Evolutionary conservation across 1,284 basidiomycete genomes (phyloP).

Genomic region (Megacollybia platyphylla): DNA sequence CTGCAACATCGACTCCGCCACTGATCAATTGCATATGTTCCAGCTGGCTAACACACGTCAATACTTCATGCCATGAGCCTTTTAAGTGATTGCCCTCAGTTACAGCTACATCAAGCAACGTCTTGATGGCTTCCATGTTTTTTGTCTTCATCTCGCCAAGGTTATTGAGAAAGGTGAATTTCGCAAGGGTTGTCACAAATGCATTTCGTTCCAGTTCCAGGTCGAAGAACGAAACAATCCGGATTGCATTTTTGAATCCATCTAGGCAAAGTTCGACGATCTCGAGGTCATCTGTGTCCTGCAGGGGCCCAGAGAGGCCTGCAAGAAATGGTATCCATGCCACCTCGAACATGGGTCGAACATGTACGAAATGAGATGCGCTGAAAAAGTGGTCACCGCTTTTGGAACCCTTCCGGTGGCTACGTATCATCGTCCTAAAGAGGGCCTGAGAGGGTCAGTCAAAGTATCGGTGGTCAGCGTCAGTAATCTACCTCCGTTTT

Average conservation of each 20-base stretch:
- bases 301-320: conserved; percentile 83
- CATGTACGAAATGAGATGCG: conserved; percentile 90
- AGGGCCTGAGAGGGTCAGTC: conserved; percentile 44
- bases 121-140: conserved; percentile 97
- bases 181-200: conserved; percentile 93
- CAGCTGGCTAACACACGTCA: conserved; percentile 92
- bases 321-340: conserved; percentile 97
- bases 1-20: conserved; percentile 74
- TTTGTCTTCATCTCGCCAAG: conserved; percentile 96
- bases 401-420: conserved; percentile 70
- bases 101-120: conserved; percentile 84
- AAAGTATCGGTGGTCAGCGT: conserved; percentile 4
- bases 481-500: conserved; percentile 71
- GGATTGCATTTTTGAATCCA: conserved; percentile 89
- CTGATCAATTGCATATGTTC: conserved; percentile 96
- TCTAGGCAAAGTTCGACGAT: conserved; percentile 87
- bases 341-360: conserved; percentile 95
- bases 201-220: conserved; percentile 92
- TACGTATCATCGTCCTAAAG: conserved; percentile 81
- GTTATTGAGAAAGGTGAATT: conserved; percentile 95
- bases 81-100: conserved; percentile 91
- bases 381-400: conserved; percentile 82
- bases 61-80: conserved; percentile 90
- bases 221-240: conserved; percentile 90
- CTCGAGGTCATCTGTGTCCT: conserved; percentile 87